Evolutionary conservation across 1,139 yeast species (phyloP).

Genomic region (Yamadazyma diddensiae): DNA sequence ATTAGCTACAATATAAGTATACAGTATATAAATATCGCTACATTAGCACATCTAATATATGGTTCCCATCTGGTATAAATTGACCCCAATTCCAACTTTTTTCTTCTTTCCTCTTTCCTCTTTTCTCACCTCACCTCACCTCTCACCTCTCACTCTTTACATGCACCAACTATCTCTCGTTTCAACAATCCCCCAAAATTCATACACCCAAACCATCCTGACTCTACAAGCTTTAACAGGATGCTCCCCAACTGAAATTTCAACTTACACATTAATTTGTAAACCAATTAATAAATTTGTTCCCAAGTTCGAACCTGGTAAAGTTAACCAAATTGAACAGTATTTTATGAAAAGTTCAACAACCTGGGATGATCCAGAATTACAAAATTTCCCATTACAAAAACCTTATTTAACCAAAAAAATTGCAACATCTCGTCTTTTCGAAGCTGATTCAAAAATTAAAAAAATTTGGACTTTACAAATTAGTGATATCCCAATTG

Average conservation of each 20-base stretch:
- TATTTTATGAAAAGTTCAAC: conserved; percentile 45
- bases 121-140: too few species aligned
- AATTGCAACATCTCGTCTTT: conserved; percentile 19
- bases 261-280: conserved; percentile 44
- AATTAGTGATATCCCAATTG: conserved; percentile 80
- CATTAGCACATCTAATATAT: too few species aligned
- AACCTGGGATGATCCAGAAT: conserved; percentile 34
- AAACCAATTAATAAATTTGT: conserved; percentile 43
- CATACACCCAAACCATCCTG: conserved; percentile 41
- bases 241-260: conserved; percentile 35
- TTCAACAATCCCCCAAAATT: conserved; percentile 39
- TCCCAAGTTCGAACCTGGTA: conserved; percentile 50
- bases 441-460: conserved; percentile 23
- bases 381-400: conserved; percentile 22
- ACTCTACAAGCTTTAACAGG: conserved; percentile 48
- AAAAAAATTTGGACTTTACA: conserved; percentile 58
- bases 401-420: conserved; percentile 23
- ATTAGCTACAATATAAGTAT: too few species aligned
- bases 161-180: conserved; percentile 43
- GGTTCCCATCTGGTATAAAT: too few species aligned
- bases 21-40: too few species aligned
- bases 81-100: too few species aligned
- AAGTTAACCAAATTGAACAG: conserved; percentile 49
- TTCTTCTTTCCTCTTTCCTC: too few species aligned
- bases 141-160: conserved; percentile 1